Percentiles rank a stretch among this genome's conserved stretches.
Evolutionary conservation across 352 stramenopile genomes (phyloP).

Genomic region (Pythium monospermum): DNA sequence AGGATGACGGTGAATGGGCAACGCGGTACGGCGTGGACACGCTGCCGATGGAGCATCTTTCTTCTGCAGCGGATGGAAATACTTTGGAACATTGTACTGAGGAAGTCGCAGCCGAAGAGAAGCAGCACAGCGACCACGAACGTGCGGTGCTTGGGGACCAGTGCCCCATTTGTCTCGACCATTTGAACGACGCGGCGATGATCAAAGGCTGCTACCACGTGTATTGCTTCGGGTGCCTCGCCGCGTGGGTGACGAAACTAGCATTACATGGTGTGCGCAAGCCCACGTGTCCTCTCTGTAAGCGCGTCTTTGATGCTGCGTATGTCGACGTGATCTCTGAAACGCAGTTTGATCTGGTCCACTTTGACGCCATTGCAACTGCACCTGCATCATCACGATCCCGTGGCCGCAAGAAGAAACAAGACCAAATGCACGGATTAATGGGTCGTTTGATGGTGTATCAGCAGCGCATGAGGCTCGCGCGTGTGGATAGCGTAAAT

Average conservation of each 20-base stretch:
- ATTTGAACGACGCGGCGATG: conserved; percentile 52
- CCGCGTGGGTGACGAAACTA: conserved; percentile 52
- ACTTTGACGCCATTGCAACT: conserved; percentile 36
- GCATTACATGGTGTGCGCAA: conserved; percentile 45
- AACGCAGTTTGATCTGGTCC: conserved; percentile 50
- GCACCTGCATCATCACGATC: too few relatives aligned
- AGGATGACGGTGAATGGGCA: conserved; percentile 44
- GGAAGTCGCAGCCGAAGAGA: too few relatives aligned
- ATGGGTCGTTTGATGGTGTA: conserved; percentile 58
- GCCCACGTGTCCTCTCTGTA: conserved; percentile 67
- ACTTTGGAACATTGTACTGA: too few relatives aligned
- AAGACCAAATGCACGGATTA: conserved; percentile 3
- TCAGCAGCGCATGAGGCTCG: conserved; percentile 39
- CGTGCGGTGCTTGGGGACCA: conserved; percentile 52
- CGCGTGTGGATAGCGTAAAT: conserved; percentile 34
- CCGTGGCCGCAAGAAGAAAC: conserved; percentile 7
- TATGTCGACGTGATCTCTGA: conserved; percentile 65
- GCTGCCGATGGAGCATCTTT: background rate
- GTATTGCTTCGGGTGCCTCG: conserved; percentile 67
- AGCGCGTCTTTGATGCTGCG: conserved; percentile 45
- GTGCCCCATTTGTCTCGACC: conserved; percentile 68
- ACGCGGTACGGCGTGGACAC: conserved; percentile 21
- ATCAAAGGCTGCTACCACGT: conserved; percentile 59
- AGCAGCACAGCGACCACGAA: too few relatives aligned
- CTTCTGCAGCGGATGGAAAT: too few relatives aligned